These are phyloP conservation scores for Atkinsonella hypoxylon DNA, from an alignment of 2,329 filamentous ascomycete genomes.

Conservation along the genomic window DNA sequence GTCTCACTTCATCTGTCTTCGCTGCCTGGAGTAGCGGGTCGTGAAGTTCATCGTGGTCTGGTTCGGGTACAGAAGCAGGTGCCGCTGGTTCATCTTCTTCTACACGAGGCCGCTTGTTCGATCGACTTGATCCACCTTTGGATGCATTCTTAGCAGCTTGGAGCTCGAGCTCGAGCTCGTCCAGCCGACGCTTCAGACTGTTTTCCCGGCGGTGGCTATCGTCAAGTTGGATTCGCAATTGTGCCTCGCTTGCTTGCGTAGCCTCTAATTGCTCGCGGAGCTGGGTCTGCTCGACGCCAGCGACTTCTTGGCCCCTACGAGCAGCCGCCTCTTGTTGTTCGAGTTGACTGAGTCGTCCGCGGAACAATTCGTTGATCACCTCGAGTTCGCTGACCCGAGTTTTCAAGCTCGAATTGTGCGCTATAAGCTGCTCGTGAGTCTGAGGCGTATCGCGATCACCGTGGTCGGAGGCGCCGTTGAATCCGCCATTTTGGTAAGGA, in stretches of 20 bases:
- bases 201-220: constrained; percentile 70
- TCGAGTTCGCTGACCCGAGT: constrained; percentile 92
- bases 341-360: constrained; percentile 64
- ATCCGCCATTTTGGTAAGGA: constrained; percentile 42
- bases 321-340: constrained; percentile 65
- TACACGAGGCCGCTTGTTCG: constrained; percentile 9
- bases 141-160: constrained; percentile 18
- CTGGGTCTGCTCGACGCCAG: constrained; percentile 41
- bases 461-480: constrained; percentile 27
- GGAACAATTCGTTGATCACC: constrained; percentile 79
- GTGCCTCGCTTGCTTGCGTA: constrained; percentile 26
- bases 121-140: constrained; percentile 8
- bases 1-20: neutral
- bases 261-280: constrained; percentile 44
- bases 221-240: constrained; percentile 53
- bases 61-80: neutral
- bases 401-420: constrained; percentile 77
- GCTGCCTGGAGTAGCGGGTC: constrained; percentile 1
- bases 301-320: constrained; percentile 46
- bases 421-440: constrained; percentile 68
- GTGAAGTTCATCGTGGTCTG: constrained; percentile 1
- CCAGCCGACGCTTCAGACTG: constrained; percentile 69
- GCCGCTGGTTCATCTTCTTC: constrained; percentile 1
- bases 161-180: constrained; percentile 58
- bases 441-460: constrained; percentile 59